A percentile compares a stretch with the other conserved stretches of the same genome.
Conservation (phyloP, 805 yeast species). For the Barnettozyma californica region DNA sequence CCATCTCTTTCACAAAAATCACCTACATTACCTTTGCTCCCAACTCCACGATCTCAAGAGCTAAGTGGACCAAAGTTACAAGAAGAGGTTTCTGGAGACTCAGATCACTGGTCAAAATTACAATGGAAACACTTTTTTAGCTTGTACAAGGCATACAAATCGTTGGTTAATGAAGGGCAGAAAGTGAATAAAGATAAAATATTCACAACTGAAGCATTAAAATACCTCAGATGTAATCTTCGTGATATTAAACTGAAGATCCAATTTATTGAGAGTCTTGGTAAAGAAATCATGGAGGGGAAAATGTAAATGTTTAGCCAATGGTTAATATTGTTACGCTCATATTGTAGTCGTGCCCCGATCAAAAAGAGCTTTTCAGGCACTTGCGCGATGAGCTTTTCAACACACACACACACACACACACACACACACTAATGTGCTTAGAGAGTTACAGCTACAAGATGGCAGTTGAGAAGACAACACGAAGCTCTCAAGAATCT, state of each 20-base stretch:
- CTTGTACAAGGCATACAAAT: conserved; percentile 7
- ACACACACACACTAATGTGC: too few relatives aligned
- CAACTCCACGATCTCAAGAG: conserved; percentile 1
- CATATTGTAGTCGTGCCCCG: background rate
- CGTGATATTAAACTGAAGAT: conserved; percentile 19
- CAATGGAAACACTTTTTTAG: conserved; percentile 21
- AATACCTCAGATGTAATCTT: conserved; percentile 17
- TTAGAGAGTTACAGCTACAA: background rate
- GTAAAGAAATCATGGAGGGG: conserved; percentile 3
- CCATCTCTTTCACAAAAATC: background rate
- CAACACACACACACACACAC: too few relatives aligned
- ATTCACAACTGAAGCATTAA: conserved; percentile 12
- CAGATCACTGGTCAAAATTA: conserved; percentile 8
- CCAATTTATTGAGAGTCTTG: conserved; percentile 12
- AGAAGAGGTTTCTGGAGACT: conserved; percentile 1
- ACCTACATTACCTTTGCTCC: background rate
- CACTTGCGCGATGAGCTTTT: too few relatives aligned
- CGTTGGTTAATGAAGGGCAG: too few relatives aligned
- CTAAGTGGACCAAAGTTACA: background rate
- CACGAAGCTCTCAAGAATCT: conserved; percentile 3
- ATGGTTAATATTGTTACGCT: too few relatives aligned
- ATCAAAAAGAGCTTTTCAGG: background rate
- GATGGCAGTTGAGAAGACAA: background rate
- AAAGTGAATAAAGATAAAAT: conserved; percentile 9
- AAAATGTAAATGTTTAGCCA: background rate